Evolutionary conservation across 371 early-diverging fungal genomes (phyloP), one percentile per base, ranked within the genome.

Genomic region (Blakeslea trispora): DNA sequence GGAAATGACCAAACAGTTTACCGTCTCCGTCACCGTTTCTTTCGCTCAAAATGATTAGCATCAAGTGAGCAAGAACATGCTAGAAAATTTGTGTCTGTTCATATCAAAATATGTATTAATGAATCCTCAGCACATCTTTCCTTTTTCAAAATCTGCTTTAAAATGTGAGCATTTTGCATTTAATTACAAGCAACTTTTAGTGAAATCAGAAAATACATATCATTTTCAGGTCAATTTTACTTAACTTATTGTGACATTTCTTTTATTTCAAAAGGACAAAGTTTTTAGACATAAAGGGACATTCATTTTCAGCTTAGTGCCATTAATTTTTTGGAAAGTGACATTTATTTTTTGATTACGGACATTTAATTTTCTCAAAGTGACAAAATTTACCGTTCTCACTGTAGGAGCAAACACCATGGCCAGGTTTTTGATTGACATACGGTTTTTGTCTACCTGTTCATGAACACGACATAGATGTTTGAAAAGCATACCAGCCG

Each of bases 381-480:
- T 28, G 28, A 28, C 28, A 28, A 28, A 28, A 28, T 28, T 28
- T 28, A 28, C 28, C 28, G 28, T 28, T 28, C 28, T 28, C 28
- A 28, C 28, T 4, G 92, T 94, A 0, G 96, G 97, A 0, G 93
- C 96, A 81, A 96, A 94, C 42, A 96, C 95, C 15, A 96, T 91
- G 3, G 93, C 89, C 31, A 96, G 66, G 50, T 96, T 96, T 59
- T 90, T 88, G 28, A 90, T 69, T 3, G 84, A 84, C 97, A 96
- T 96, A 55, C 89, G 70, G 66, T 95, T 96, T 17, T 76, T 69
- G 42, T 66, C 59, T 18, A 75, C 72, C 35, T 72, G 60, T 34
- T 78, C 56, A 19, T 76, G 75, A 0, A 94, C 85, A 19, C 80
- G 82, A 48, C 39, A 43, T 4, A 66, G 50, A 53, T 79, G 80